phyloP scores from a whole-genome alignment of 176 grass and related monocot species.

The Dactylis glomerata region DNA sequence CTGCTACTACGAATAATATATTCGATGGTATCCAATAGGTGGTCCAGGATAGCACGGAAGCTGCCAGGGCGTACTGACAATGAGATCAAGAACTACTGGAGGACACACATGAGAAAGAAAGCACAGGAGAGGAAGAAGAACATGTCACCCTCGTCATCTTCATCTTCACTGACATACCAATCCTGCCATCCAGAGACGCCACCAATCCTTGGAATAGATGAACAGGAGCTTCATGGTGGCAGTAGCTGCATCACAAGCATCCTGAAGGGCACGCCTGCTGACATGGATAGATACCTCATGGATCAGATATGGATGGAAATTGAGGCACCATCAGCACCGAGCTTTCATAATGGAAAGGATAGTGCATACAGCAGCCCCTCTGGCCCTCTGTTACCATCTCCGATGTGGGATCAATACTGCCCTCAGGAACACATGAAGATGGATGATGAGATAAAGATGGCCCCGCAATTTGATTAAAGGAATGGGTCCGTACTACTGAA shows the following conservation, averaged over 20 bases:
- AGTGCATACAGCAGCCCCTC: conserved; percentile 22
- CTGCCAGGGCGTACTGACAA: conserved; percentile 87
- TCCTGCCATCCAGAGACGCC: conserved; percentile 35
- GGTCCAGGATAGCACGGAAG: conserved; percentile 76
- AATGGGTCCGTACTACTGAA: conserved; percentile 43
- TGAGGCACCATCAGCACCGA: conserved; percentile 37
- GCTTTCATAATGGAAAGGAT: conserved; percentile 30
- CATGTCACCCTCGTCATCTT: conserved; percentile 66
- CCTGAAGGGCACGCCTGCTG: conserved; percentile 34
- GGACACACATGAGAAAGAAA: conserved; percentile 96
- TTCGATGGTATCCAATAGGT: conserved; percentile 44
- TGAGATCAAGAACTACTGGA: conserved; percentile 99
- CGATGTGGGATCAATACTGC: conserved; percentile 47
- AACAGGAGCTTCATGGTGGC: conserved; percentile 37
- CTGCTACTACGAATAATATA: background rate
- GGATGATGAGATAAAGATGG: conserved; percentile 58
- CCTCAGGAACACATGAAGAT: conserved; percentile 52
- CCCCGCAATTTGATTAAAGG: conserved; percentile 37
- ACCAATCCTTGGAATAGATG: conserved; percentile 19
- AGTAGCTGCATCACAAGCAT: conserved; percentile 55
- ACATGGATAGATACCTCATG: conserved; percentile 68
- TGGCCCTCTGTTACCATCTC: conserved; percentile 14
- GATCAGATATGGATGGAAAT: conserved; percentile 95
- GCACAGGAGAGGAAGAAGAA: conserved; percentile 75
- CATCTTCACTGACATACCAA: conserved; percentile 70